Conservation (phyloP, 2,329 filamentous ascomycete genomes). For the Shiraia bambusicola region DNA sequence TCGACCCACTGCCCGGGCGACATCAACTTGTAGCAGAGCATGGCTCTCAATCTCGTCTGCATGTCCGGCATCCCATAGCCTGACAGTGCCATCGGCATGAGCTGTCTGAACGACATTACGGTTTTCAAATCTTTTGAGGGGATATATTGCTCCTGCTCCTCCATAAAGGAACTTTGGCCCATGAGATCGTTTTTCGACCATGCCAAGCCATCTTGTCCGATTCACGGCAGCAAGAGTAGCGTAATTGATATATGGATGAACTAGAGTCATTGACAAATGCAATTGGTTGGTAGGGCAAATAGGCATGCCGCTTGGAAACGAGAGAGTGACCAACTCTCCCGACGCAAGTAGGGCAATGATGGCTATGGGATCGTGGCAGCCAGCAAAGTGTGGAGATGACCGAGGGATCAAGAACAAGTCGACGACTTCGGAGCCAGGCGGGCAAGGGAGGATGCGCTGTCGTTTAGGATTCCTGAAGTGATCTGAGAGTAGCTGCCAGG, state of each 20-base stretch:
- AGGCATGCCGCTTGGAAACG: conserved; percentile 87
- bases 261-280: conserved; percentile 81
- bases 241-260: conserved; percentile 83
- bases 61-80: conserved; percentile 90
- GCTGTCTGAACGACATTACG: conserved; percentile 83
- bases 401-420: conserved; percentile 85
- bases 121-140: conserved; percentile 74
- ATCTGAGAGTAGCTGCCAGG: conserved; percentile 77
- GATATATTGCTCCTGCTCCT: conserved; percentile 70
- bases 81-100: conserved; percentile 87
- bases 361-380: conserved; percentile 87
- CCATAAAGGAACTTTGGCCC: conserved; percentile 78
- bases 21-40: conserved; percentile 77
- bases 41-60: conserved; percentile 92
- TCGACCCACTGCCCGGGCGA: conserved; percentile 79
- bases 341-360: conserved; percentile 77
- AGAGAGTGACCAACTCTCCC: conserved; percentile 85
- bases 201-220: conserved; percentile 80
- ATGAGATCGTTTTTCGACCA: conserved; percentile 79
- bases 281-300: conserved; percentile 92
- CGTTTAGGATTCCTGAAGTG: conserved; percentile 78
- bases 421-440: conserved; percentile 72
- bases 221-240: conserved; percentile 72
- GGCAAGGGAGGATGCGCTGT: conserved; percentile 71
- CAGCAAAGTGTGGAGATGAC: conserved; percentile 78